Evolutionary conservation across 106 monocot genomes (phyloP).

Genomic region (Allium sativum): DNA sequence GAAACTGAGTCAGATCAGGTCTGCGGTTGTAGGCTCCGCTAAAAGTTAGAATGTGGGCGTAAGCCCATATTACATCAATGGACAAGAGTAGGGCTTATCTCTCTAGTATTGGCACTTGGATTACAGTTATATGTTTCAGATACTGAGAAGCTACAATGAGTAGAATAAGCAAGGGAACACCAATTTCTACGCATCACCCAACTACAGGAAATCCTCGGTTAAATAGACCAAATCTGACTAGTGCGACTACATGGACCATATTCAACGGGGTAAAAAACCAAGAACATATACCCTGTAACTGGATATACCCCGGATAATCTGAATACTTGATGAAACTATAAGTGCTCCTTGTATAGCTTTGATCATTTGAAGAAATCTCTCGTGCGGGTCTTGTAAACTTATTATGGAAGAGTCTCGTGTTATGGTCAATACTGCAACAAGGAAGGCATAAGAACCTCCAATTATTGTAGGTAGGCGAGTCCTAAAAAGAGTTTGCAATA

Average conservation of each 20-base stretch:
- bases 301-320: constrained; percentile 94
- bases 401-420: constrained; percentile 47
- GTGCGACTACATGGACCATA: constrained; percentile 91
- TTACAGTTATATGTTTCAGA: constrained; percentile 64
- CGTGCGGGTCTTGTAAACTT: constrained; percentile 47
- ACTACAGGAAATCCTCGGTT: constrained; percentile 97
- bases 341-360: constrained; percentile 89
- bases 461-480: constrained; percentile 83
- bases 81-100: constrained; percentile 65
- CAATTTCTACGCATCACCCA: constrained; percentile 92
- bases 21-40: constrained; percentile 74
- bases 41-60: constrained; percentile 76
- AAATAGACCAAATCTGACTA: constrained; percentile 89
- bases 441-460: constrained; percentile 72
- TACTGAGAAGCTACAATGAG: constrained; percentile 91
- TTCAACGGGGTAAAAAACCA: constrained; percentile 78
- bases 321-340: constrained; percentile 88
- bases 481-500: constrained; percentile 88
- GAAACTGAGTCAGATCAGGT: constrained; percentile 48
- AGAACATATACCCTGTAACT: constrained; percentile 89
- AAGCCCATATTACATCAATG: constrained; percentile 58
- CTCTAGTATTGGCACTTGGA: constrained; percentile 57
- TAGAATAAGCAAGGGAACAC: constrained; percentile 86
- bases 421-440: constrained; percentile 82
- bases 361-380: constrained; percentile 91